Percentiles rank a stretch among this genome's conserved stretches.
These are phyloP conservation scores for Poa pratensis DNA, from an alignment of 176 grass and related monocot species.

Conservation along the genomic window DNA sequence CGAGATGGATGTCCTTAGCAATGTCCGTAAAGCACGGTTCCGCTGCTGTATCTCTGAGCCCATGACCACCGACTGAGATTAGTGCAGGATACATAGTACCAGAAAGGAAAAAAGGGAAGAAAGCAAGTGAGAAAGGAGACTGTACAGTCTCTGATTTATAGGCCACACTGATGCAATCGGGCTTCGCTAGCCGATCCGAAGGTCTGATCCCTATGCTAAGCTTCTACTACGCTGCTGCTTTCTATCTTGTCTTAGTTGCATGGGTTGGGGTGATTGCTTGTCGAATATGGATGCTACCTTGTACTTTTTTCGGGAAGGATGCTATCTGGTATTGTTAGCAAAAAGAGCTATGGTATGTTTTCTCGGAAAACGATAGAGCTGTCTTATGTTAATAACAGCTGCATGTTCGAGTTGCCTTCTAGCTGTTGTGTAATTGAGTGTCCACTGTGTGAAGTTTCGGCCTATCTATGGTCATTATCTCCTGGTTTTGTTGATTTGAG, in stretches of 20 bases:
- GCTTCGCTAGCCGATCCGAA: not conserved
- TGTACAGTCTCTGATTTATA: not conserved
- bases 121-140: not conserved
- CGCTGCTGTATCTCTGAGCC: slow-evolving; percentile 72
- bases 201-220: slow-evolving; percentile 19
- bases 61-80: slow-evolving; percentile 67
- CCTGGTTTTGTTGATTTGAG: slow-evolving; percentile 18
- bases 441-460: not conserved
- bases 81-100: slow-evolving; percentile 27
- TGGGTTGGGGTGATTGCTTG: slow-evolving; percentile 26
- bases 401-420: slow-evolving; percentile 15
- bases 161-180: not conserved
- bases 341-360: slow-evolving; percentile 24
- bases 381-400: slow-evolving; percentile 33
- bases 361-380: not conserved
- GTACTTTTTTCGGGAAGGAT: slow-evolving; percentile 13
- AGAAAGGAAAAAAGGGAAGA: slow-evolving; percentile 10
- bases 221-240: slow-evolving; percentile 3
- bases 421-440: slow-evolving; percentile 24
- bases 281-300: slow-evolving; percentile 27
- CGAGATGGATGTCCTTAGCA: slow-evolving; percentile 62
- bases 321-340: slow-evolving; percentile 32
- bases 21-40: slow-evolving; percentile 73
- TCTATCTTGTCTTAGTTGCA: slow-evolving; percentile 29
- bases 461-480: not conserved